Base-by-base conservation (phyloP, 495 filamentous ascomycete species). In the Hypoxylon cercidicola region DNA sequence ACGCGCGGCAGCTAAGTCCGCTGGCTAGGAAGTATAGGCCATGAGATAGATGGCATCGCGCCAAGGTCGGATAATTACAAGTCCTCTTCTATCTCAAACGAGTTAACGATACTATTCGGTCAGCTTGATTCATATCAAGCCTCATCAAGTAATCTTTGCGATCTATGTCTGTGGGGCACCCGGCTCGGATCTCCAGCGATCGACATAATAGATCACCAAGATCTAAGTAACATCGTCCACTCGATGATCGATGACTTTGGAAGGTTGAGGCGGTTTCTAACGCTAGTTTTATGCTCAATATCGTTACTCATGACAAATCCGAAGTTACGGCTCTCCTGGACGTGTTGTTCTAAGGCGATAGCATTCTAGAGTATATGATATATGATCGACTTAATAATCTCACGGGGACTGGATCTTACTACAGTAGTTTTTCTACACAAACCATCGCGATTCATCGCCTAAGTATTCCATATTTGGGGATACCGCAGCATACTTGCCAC, bases 201-300 rank as follows among this genome's bases (percentile, higher is more conserved):
- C 64, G 53, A 49, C 63, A 41, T 21, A 49, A 13, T 1, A 35
- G 64, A 67, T 67, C 58, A 21, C 30, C 43, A 25, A 49, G 61
- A 37, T 72, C 65, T 44, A n/a, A 48, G 16, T 68, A 52, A 39
- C 37, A 62, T 62, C 64, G 53, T 45, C 69, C 56, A 51, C 55
- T 69, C 45, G 57, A 69, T 61, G 46, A 18, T 7, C 34, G n/a
- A n/a, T n/a, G n/a, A n/a, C n/a, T n/a, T 55, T 56, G 50, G 52
- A 63, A 63, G 48, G 39, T 57, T 48, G 30, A 54, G 25, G 25
- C 25, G 20, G 60, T 3, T n/a, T 15, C 16, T 47, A 48, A 39
- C n/a, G n/a, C 18, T 30, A 60, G 39, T 51, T 32, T 62, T 52
- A 12, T 34, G 39, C 53, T 54, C 43, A 28, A 61, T 32, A 44